Conservation (phyloP, 2,329 filamentous ascomycete species). For the Didymella segeticola region DNA sequence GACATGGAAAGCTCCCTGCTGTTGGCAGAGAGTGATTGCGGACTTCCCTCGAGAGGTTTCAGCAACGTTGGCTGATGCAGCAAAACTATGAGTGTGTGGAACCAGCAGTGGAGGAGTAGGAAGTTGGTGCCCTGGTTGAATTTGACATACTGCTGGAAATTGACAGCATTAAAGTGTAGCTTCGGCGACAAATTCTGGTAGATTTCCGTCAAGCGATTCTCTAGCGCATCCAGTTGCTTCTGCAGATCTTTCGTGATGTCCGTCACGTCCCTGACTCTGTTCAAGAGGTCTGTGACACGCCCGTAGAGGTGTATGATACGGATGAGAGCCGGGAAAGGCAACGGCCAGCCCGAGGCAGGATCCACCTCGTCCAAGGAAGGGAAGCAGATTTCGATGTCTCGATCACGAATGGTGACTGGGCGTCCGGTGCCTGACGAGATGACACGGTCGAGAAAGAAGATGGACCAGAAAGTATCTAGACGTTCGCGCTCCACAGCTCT, state of each 20-base stretch:
- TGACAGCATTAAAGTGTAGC: slow-evolving; percentile 82
- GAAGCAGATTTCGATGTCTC: slow-evolving; percentile 82
- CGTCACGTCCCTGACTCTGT: slow-evolving; percentile 75
- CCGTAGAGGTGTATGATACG: slow-evolving; percentile 87
- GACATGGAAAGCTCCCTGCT: slow-evolving; percentile 85
- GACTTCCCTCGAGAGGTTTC: slow-evolving; percentile 73
- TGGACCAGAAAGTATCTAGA: slow-evolving; percentile 87
- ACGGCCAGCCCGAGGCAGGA: slow-evolving; percentile 70
- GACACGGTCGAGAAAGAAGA: slow-evolving; percentile 85
- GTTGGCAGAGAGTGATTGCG: slow-evolving; percentile 77
- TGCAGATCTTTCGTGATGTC: slow-evolving; percentile 79
- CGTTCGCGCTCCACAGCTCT: slow-evolving; percentile 78
- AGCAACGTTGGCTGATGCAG: slow-evolving; percentile 84
- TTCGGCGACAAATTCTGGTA: slow-evolving; percentile 77
- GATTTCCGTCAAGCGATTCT: slow-evolving; percentile 75
- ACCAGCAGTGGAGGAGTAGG: slow-evolving; percentile 87
- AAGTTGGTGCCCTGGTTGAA: slow-evolving; percentile 85
- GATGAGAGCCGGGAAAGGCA: slow-evolving; percentile 80
- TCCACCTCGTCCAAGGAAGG: slow-evolving; percentile 62
- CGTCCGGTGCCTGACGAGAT: slow-evolving; percentile 88
- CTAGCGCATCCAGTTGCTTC: slow-evolving; percentile 75
- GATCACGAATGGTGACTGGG: slow-evolving; percentile 81
- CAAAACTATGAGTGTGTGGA: slow-evolving; percentile 84
- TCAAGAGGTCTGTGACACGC: slow-evolving; percentile 81
- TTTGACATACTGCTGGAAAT: slow-evolving; percentile 85